Conservation (phyloP, 2,329 filamentous ascomycete species). For the Aspergillus awamori region DNA sequence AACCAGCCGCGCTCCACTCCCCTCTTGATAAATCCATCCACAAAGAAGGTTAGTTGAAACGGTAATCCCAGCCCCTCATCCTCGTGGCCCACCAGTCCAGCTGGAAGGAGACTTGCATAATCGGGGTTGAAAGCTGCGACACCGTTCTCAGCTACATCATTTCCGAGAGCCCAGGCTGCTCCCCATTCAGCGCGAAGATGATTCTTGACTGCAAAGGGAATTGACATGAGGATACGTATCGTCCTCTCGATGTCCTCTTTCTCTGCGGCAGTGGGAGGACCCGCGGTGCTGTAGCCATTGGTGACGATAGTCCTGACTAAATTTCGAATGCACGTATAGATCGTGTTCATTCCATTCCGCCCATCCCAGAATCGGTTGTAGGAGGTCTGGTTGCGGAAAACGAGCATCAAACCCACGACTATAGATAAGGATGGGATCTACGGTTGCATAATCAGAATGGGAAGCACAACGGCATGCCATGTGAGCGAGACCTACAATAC, state of each 20-base stretch:
- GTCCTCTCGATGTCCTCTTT: conserved; percentile 61
- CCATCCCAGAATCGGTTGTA: conserved; percentile 69
- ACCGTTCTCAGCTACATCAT: conserved; percentile 34
- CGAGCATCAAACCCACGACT: conserved; percentile 68
- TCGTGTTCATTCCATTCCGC: conserved; percentile 58
- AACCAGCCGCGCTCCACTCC: conserved; percentile 61
- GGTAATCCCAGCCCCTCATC: conserved; percentile 62
- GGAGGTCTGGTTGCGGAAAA: conserved; percentile 66
- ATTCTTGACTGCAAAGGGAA: conserved; percentile 66
- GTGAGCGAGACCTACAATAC: conserved; percentile 51
- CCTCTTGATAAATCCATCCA: conserved; percentile 63
- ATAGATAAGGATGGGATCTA: conserved; percentile 65
- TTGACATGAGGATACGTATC: conserved; percentile 61
- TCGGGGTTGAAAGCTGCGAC: conserved; percentile 46
- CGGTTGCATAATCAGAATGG: not conserved
- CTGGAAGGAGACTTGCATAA: conserved; percentile 55
- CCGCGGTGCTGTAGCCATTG: conserved; percentile 43
- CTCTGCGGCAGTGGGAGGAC: conserved; percentile 47
- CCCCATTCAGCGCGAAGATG: conserved; percentile 66
- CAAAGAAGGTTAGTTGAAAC: conserved; percentile 61
- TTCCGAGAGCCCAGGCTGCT: conserved; percentile 44
- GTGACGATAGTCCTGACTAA: conserved; percentile 60
- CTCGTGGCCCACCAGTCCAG: conserved; percentile 57
- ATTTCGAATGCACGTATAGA: conserved; percentile 63
- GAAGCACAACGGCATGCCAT: not conserved